Evolutionary conservation across 768 basidiomycete genomes (phyloP).

Genomic region (Lentinula boryana): DNA sequence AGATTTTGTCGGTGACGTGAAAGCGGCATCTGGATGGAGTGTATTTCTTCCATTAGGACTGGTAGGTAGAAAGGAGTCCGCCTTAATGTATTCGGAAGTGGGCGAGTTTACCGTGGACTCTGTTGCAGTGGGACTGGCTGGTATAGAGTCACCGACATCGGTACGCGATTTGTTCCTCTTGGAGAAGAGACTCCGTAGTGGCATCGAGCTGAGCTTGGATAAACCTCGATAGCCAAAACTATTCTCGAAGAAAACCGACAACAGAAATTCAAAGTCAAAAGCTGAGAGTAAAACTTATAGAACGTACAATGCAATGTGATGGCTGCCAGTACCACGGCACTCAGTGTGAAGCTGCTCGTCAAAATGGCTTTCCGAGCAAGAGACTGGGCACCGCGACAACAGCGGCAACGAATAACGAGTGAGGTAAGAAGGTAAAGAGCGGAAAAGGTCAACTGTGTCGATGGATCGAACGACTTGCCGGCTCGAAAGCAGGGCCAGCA

Average conservation of each 20-base stretch:
- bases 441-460: background rate
- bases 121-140: background rate
- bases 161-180: constrained; percentile 9
- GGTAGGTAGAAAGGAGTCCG: constrained; percentile 16
- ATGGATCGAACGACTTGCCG: background rate
- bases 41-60: constrained; percentile 11
- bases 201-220: constrained; percentile 1
- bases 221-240: background rate
- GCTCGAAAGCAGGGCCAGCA: background rate
- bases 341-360: background rate
- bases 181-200: constrained; percentile 8
- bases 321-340: background rate
- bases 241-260: background rate
- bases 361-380: background rate
- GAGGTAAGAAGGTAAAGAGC: background rate
- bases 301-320: background rate
- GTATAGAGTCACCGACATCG: background rate
- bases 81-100: constrained; percentile 22
- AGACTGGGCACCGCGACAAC: background rate
- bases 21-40: constrained; percentile 4
- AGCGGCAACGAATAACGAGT: background rate
- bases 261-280: background rate
- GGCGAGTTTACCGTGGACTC: constrained; percentile 9
- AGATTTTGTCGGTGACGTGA: background rate
- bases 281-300: background rate